Percentiles rank a stretch among this genome's conserved stretches.
Conservation (phyloP, 228 moss, liverwort and hornwort genomes). For the Sphagnum magellanicum region DNA sequence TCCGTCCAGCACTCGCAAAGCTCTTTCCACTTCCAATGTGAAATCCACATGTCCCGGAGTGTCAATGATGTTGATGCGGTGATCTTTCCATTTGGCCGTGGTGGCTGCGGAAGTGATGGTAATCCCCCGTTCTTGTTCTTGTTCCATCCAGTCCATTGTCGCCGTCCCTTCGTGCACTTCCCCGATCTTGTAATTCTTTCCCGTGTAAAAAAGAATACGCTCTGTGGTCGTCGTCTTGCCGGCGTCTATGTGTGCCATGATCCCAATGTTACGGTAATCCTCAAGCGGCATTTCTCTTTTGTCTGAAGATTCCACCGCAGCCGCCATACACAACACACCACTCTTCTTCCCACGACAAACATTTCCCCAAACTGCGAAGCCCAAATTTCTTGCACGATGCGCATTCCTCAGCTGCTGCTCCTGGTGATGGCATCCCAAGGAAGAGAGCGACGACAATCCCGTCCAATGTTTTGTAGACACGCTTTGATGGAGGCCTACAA, state of each 20-base stretch:
- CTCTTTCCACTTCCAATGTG: slow-evolving; percentile 93
- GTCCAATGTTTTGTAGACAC: too few relatives aligned
- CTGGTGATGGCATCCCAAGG: too few relatives aligned
- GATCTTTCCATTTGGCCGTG: slow-evolving; percentile 94
- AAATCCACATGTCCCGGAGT: slow-evolving; percentile 97
- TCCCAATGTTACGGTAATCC: slow-evolving; percentile 91
- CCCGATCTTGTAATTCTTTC: slow-evolving; percentile 93
- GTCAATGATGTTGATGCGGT: slow-evolving; percentile 94
- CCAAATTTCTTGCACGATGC: too few relatives aligned
- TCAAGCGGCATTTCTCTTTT: slow-evolving; percentile 67
- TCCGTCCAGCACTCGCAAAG: slow-evolving; percentile 89
- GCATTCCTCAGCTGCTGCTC: too few relatives aligned
- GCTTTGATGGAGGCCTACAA: too few relatives aligned
- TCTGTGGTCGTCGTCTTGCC: slow-evolving; percentile 97
- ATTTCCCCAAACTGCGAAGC: too few relatives aligned
- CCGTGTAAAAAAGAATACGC: slow-evolving; percentile 91
- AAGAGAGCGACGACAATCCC: too few relatives aligned
- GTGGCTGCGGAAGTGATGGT: slow-evolving; percentile 97
- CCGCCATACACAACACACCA: too few relatives aligned
- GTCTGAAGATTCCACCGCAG: slow-evolving; percentile 21
- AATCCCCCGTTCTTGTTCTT: slow-evolving; percentile 97
- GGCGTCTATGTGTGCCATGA: slow-evolving; percentile 98
- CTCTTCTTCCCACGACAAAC: too few relatives aligned
- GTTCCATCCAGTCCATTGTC: slow-evolving; percentile 99
- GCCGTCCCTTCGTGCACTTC: slow-evolving; percentile 99